These are phyloP conservation scores for Cryptosporidium tyzzeri DNA, from an alignment of 169 alveolate species.

Conservation along the genomic window DNA sequence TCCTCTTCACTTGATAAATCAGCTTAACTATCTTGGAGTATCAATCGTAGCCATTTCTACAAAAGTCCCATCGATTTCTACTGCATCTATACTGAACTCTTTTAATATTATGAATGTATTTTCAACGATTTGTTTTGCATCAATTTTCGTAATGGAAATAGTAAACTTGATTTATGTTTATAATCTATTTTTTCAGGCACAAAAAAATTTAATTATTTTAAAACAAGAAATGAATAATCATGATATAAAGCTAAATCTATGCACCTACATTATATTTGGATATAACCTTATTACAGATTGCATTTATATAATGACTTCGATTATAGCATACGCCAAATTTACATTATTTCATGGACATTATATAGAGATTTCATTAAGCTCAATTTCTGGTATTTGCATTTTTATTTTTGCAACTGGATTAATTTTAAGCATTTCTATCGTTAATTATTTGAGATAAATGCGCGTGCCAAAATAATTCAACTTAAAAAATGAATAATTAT, in stretches of 20 bases:
- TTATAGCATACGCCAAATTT: not conserved
- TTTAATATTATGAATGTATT: not conserved
- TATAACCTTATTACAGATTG: not conserved
- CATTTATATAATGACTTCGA: not conserved
- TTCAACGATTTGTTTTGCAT: not conserved
- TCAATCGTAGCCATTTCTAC: not conserved
- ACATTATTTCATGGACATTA: not conserved
- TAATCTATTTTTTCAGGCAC: not conserved
- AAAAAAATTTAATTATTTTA: not conserved
- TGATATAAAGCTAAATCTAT: not conserved
- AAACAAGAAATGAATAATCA: not conserved
- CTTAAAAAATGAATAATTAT: not conserved
- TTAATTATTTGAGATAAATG: not conserved
- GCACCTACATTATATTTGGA: not conserved
- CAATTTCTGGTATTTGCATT: conserved; percentile 44
- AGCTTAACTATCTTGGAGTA: not conserved
- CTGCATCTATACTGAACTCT: not conserved
- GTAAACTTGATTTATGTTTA: not conserved
- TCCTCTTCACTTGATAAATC: conserved; percentile 9
- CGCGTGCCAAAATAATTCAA: not conserved
- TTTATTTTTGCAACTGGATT: conserved; percentile 7
- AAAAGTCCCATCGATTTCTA: not conserved
- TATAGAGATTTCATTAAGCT: not conserved
- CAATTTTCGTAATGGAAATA: not conserved
- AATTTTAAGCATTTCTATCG: not conserved